A percentile compares a stretch with the other conserved stretches of the same genome.
Conservation (phyloP, 306 rosid genomes). For the Betula pendula region DNA sequence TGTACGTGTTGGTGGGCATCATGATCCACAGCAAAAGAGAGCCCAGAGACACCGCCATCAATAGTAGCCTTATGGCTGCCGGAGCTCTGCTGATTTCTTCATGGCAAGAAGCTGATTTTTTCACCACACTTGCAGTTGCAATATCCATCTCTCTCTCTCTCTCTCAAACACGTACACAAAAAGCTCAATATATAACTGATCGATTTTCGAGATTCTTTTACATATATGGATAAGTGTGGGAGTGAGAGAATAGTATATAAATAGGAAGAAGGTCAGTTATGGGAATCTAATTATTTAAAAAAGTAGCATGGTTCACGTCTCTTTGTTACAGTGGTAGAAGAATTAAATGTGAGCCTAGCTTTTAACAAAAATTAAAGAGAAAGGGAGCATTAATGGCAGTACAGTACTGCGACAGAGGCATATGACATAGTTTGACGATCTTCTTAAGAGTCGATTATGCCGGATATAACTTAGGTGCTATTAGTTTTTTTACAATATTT, state of each 20-base stretch:
- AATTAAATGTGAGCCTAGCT: neutral
- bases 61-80: slow-evolving; percentile 36
- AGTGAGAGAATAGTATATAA: slow-evolving; percentile 26
- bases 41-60: slow-evolving; percentile 46
- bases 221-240: slow-evolving; percentile 12
- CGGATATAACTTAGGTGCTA: no score
- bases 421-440: no score
- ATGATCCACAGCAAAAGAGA: slow-evolving; percentile 52
- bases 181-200: neutral
- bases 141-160: slow-evolving; percentile 35
- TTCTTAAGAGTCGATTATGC: no score
- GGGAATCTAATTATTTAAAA: neutral
- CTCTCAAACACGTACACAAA: neutral
- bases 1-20: slow-evolving; percentile 54
- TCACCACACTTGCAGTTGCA: slow-evolving; percentile 8
- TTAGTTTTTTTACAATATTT: no score
- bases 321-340: neutral
- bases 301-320: slow-evolving; percentile 32
- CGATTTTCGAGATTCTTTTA: neutral
- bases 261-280: slow-evolving; percentile 25
- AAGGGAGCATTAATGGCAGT: no score
- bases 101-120: slow-evolving; percentile 16
- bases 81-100: slow-evolving; percentile 21
- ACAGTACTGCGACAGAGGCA: no score
- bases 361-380: no score